phyloP scores from a whole-genome alignment of 306 rosid species.

The Gastrolobium villosum region DNA sequence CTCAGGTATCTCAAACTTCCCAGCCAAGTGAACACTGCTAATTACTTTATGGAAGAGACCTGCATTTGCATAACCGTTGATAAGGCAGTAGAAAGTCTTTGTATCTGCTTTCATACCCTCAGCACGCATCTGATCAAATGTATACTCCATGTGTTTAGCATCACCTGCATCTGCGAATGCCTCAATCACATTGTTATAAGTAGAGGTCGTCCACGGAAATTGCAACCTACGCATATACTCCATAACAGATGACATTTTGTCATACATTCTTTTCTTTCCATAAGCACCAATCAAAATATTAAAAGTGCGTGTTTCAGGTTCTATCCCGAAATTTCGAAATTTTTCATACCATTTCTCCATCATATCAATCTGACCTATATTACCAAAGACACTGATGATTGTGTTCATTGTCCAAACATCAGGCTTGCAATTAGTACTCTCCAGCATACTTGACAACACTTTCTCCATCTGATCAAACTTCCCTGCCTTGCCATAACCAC shows the following conservation, averaged over 20 bases:
- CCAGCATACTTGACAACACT: slow-evolving; percentile 85
- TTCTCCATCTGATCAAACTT: slow-evolving; percentile 93
- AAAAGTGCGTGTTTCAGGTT: slow-evolving; percentile 96
- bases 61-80: slow-evolving; percentile 94
- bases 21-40: slow-evolving; percentile 81
- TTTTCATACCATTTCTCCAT: slow-evolving; percentile 99
- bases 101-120: slow-evolving; percentile 96
- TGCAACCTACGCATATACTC: slow-evolving; percentile 97
- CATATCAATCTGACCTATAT: slow-evolving; percentile 84
- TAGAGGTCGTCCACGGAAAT: slow-evolving; percentile 96
- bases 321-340: slow-evolving; percentile 87
- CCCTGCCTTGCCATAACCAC: slow-evolving; percentile 93
- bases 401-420: slow-evolving; percentile 99
- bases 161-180: slow-evolving; percentile 94
- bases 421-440: slow-evolving; percentile 79
- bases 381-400: slow-evolving; percentile 88
- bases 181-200: slow-evolving; percentile 95
- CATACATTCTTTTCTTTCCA: slow-evolving; percentile 92
- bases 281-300: slow-evolving; percentile 93
- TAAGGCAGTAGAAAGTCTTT: slow-evolving; percentile 94
- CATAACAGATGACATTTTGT: slow-evolving; percentile 98
- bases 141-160: slow-evolving; percentile 90
- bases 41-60: slow-evolving; percentile 95
- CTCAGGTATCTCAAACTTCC: slow-evolving; percentile 82
- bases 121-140: slow-evolving; percentile 95